A percentile compares a stretch with the other conserved stretches of the same genome.
Conservation (phyloP, 2,329 filamentous ascomycete species). For the Stagonosporopsis rhizophila region DNA sequence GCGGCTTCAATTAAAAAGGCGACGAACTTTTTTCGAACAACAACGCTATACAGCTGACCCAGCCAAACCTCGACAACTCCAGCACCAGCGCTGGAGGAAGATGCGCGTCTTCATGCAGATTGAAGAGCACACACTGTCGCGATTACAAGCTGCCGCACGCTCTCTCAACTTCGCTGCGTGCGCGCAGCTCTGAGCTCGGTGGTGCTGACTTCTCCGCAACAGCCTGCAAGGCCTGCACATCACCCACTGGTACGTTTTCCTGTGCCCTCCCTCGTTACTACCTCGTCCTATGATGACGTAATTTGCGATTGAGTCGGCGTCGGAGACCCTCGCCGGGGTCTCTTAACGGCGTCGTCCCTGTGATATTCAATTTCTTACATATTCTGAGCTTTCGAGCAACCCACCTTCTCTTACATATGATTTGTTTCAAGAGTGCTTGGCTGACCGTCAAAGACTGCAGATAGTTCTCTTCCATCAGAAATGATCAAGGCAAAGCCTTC, state of each 20-base stretch:
- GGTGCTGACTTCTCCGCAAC: conserved; percentile 15
- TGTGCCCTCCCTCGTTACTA: conserved; percentile 4
- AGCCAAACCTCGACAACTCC: not conserved
- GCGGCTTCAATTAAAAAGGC: conserved; percentile 6
- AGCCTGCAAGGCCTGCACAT: conserved; percentile 9
- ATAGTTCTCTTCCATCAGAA: not conserved
- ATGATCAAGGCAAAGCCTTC: too few species aligned
- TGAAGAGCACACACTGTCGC: too few species aligned
- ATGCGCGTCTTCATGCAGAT: not conserved
- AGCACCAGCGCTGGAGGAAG: not conserved
- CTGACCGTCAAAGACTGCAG: conserved; percentile 24
- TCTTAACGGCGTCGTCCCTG: conserved; percentile 74
- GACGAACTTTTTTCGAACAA: conserved; percentile 1
- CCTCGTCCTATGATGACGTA: conserved; percentile 79
- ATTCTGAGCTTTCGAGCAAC: conserved; percentile 74
- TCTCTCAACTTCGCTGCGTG: not conserved
- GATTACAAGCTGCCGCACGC: not conserved
- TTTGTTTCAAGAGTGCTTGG: not conserved
- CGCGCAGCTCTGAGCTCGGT: conserved; percentile 1
- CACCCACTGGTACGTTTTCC: conserved; percentile 32
- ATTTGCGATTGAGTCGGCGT: conserved; percentile 97
- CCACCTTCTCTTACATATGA: not conserved
- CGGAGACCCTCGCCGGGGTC: conserved; percentile 91
- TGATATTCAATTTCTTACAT: conserved; percentile 99
- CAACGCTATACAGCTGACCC: not conserved